These are phyloP conservation scores for Aspergillus intermedius DNA, from an alignment of 2,329 filamentous ascomycete species.

Conservation along the genomic window DNA sequence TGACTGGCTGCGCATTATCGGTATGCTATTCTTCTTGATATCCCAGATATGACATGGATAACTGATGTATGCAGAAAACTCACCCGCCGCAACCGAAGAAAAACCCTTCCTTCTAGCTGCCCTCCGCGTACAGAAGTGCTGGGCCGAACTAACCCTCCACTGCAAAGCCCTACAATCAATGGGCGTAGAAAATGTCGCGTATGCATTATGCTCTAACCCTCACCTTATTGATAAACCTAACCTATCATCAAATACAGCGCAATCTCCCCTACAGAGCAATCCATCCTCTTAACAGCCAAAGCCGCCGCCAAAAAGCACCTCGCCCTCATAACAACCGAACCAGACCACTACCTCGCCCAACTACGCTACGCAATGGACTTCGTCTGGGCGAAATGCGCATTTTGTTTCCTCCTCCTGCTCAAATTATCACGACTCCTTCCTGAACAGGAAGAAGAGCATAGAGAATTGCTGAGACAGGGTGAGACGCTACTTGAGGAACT, in stretches of 20 bases:
- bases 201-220: slow-evolving; percentile 3
- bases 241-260: slow-evolving; percentile 20
- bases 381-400: slow-evolving; percentile 54
- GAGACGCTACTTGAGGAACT: slow-evolving; percentile 41
- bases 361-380: slow-evolving; percentile 53
- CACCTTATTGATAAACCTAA: background rate
- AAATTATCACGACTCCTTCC: slow-evolving; percentile 47
- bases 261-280: slow-evolving; percentile 45
- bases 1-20: slow-evolving; percentile 33
- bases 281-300: slow-evolving; percentile 47
- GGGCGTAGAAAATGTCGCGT: slow-evolving; percentile 46
- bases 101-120: slow-evolving; percentile 39
- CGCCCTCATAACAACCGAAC: slow-evolving; percentile 41
- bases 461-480: slow-evolving; percentile 39
- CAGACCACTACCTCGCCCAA: slow-evolving; percentile 44
- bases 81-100: slow-evolving; percentile 22
- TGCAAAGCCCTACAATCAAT: slow-evolving; percentile 46
- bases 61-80: slow-evolving; percentile 16
- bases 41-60: background rate
- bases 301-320: slow-evolving; percentile 47
- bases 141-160: slow-evolving; percentile 48
- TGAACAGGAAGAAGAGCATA: slow-evolving; percentile 33
- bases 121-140: slow-evolving; percentile 48
- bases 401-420: slow-evolving; percentile 51
- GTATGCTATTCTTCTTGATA: slow-evolving; percentile 11